Conservation (phyloP, 2,329 filamentous ascomycete genomes). For the Xylaria sp. region DNA sequence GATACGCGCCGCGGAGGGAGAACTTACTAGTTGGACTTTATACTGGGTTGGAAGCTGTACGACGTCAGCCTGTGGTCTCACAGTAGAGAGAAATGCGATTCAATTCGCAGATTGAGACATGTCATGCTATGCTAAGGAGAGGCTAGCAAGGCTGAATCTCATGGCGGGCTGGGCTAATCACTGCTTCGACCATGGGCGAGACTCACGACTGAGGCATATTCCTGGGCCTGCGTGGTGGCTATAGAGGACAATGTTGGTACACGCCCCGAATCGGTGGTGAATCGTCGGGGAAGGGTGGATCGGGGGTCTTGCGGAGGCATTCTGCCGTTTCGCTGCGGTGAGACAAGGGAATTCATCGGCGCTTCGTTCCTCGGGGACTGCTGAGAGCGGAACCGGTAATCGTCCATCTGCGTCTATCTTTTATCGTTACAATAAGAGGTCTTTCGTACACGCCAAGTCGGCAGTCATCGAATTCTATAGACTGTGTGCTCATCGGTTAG, state of each 20-base stretch:
- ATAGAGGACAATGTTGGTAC: slow-evolving; percentile 78
- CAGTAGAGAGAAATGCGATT: slow-evolving; percentile 47
- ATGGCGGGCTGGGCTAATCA: slow-evolving; percentile 29
- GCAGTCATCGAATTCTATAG: slow-evolving; percentile 53
- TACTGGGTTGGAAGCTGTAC: slow-evolving; percentile 46
- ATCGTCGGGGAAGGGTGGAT: slow-evolving; percentile 84
- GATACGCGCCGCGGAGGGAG: slow-evolving; percentile 17
- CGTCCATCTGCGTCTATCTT: slow-evolving; percentile 73
- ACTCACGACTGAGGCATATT: slow-evolving; percentile 58
- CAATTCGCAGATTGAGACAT: slow-evolving; percentile 48
- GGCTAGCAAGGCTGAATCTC: slow-evolving; percentile 38
- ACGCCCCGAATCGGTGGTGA: slow-evolving; percentile 91
- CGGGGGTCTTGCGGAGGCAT: slow-evolving; percentile 75
- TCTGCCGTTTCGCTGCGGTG: slow-evolving; percentile 76
- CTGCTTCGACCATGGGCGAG: slow-evolving; percentile 27
- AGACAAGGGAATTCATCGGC: slow-evolving; percentile 78
- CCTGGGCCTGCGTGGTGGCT: slow-evolving; percentile 61
- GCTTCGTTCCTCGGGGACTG: slow-evolving; percentile 81
- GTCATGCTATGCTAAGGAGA: slow-evolving; percentile 28
- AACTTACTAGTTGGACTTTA: slow-evolving; percentile 77
- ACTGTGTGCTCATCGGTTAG: slow-evolving; percentile 44
- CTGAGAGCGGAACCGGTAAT: slow-evolving; percentile 80
- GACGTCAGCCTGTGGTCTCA: slow-evolving; percentile 48
- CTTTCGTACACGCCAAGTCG: slow-evolving; percentile 56
- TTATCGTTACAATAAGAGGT: slow-evolving; percentile 53